Evolutionary conservation across 2,329 filamentous ascomycete species (phyloP).

Genomic region (Dissoconium aciculare): DNA sequence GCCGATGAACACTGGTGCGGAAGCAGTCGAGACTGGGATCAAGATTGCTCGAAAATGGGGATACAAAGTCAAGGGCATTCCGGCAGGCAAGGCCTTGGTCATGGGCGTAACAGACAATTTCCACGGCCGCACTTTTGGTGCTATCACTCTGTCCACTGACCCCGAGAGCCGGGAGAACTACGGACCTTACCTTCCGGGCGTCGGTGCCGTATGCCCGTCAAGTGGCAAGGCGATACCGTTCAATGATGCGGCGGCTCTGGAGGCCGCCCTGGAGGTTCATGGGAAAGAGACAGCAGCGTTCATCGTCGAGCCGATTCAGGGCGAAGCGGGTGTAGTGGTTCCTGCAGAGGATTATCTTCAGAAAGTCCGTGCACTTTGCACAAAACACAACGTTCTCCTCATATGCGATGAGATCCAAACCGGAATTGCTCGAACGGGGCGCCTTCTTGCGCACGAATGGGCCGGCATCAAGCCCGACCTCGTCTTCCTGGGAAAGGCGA

Average conservation of each 20-base stretch:
- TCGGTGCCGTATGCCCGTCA: conserved; percentile 61
- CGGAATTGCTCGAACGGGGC: conserved; percentile 85
- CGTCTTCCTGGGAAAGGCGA: conserved; percentile 89
- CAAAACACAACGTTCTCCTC: conserved; percentile 85
- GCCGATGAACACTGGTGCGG: conserved; percentile 95
- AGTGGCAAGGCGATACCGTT: conserved; percentile 69
- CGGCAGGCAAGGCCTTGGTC: conserved; percentile 66
- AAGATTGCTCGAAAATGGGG: conserved; percentile 97
- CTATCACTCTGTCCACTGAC: conserved; percentile 88
- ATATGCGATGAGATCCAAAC: conserved; percentile 99
- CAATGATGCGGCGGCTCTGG: conserved; percentile 70
- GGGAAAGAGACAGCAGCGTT: conserved; percentile 81
- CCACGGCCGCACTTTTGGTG: conserved; percentile 91
- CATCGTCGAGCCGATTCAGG: conserved; percentile 92
- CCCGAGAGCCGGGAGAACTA: conserved; percentile 95
- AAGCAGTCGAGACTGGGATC: conserved; percentile 89
- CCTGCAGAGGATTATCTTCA: conserved; percentile 78
- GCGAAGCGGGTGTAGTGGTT: conserved; percentile 91
- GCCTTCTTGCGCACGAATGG: conserved; percentile 90
- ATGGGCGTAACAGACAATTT: conserved; percentile 86
- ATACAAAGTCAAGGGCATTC: conserved; percentile 88
- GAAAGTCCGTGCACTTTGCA: conserved; percentile 70
- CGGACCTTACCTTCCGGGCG: conserved; percentile 81
- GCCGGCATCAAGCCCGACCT: conserved; percentile 88
- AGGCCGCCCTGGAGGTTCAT: conserved; percentile 62